Evolutionary conservation across 2,329 filamentous ascomycete genomes (phyloP).

Genomic region (Fusarium subglutinans): DNA sequence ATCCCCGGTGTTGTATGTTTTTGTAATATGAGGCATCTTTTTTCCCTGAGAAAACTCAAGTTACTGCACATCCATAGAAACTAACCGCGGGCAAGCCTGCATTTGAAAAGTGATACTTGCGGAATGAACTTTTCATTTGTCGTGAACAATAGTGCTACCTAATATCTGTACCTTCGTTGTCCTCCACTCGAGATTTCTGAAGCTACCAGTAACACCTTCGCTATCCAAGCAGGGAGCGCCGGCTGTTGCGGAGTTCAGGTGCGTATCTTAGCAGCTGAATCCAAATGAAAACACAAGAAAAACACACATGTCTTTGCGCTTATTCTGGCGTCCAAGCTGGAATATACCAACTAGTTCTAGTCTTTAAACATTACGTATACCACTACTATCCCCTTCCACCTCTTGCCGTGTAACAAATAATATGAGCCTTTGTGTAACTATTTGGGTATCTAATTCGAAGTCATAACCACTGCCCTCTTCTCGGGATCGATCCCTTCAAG

Average conservation of each 20-base stretch:
- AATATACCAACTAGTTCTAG: neutral
- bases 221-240: neutral
- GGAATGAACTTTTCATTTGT: neutral
- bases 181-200: neutral
- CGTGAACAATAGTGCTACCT: neutral
- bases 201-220: neutral
- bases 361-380: slow-evolving; percentile 23
- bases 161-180: neutral
- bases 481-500: slow-evolving; percentile 24
- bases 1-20: slow-evolving; percentile 33
- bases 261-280: neutral
- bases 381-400: neutral
- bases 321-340: neutral
- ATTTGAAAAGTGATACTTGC: neutral
- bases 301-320: neutral
- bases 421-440: slow-evolving; percentile 16
- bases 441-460: slow-evolving; percentile 33
- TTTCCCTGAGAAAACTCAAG: neutral
- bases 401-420: slow-evolving; percentile 2
- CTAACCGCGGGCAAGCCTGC: neutral
- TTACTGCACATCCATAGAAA: neutral
- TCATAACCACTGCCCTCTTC: slow-evolving; percentile 32
- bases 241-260: neutral
- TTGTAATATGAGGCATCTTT: neutral
- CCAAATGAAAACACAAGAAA: neutral